Percentiles rank a stretch among this genome's conserved stretches.
Evolutionary conservation across 257 asterid species (phyloP).

Genomic region (Solanum virginianum): DNA sequence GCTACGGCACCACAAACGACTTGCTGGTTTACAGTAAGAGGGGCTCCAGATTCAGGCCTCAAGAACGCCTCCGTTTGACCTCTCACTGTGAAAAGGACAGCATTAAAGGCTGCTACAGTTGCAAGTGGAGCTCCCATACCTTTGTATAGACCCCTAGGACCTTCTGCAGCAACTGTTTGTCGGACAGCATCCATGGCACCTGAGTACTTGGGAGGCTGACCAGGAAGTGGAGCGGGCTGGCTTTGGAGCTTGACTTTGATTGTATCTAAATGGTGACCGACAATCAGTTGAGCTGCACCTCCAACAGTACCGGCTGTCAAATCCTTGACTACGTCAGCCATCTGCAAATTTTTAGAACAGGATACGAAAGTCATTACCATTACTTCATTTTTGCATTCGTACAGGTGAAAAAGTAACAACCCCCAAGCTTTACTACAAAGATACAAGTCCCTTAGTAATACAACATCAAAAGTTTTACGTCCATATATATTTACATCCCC

Average conservation of each 20-base stretch:
- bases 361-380: no score
- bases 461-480: no score
- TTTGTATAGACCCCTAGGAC: constrained; percentile 74
- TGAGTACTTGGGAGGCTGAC: constrained; percentile 55
- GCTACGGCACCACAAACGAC: constrained; percentile 79
- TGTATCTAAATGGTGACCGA: constrained; percentile 91
- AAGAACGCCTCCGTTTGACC: constrained; percentile 68
- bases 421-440: no score
- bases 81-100: constrained; percentile 61
- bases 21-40: constrained; percentile 63
- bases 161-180: constrained; percentile 85
- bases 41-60: constrained; percentile 62
- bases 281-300: constrained; percentile 76
- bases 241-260: constrained; percentile 96
- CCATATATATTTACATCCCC: no score
- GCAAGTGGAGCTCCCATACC: constrained; percentile 96
- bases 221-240: constrained; percentile 76
- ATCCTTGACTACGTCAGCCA: constrained; percentile 50
- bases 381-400: no score
- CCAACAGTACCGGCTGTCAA: constrained; percentile 63
- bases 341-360: not conserved
- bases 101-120: constrained; percentile 81
- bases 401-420: no score
- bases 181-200: constrained; percentile 88
- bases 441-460: no score